Percentiles rank a stretch among this genome's conserved stretches.
phyloP scores from a whole-genome alignment of 257 asterid species.

The Ocimum tenuiflorum region DNA sequence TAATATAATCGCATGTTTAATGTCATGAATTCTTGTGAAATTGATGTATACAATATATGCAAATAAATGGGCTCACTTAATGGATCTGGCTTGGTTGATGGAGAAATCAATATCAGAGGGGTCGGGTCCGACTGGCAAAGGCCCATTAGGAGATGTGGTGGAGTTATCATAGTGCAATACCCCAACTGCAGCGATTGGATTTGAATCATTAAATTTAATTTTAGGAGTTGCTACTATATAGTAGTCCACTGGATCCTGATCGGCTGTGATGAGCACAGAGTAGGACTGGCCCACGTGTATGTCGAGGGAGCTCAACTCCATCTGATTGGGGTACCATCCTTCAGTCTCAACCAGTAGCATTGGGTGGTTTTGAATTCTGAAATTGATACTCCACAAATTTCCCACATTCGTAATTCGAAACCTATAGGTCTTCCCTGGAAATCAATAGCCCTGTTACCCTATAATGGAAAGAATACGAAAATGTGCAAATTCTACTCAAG shows the following conservation, averaged over 20 bases:
- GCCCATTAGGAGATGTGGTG: constrained; percentile 31
- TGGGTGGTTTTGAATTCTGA: constrained; percentile 48
- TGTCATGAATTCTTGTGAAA: too few relatives aligned
- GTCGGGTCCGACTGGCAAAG: constrained; percentile 53
- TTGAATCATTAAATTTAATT: constrained; percentile 8
- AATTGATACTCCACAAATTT: constrained; percentile 49
- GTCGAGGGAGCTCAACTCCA: constrained; percentile 41
- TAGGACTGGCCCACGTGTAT: constrained; percentile 76
- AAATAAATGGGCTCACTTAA: constrained; percentile 45
- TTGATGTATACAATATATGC: too few relatives aligned
- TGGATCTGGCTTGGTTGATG: constrained; percentile 44
- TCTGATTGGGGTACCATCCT: constrained; percentile 54
- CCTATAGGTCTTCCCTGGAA: constrained; percentile 48
- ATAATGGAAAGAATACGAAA: too few relatives aligned
- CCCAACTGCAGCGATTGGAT: constrained; percentile 38
- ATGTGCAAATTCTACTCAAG: too few relatives aligned
- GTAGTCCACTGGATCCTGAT: constrained; percentile 40
- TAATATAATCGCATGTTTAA: too few relatives aligned
- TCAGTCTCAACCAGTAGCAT: constrained; percentile 64
- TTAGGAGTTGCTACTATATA: constrained; percentile 62
- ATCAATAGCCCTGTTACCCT: too few relatives aligned
- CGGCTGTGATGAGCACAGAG: constrained; percentile 55
- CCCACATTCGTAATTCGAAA: constrained; percentile 60
- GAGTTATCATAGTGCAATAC: constrained; percentile 57
- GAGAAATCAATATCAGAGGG: constrained; percentile 47